Percentiles rank a stretch among this genome's conserved stretches.
Evolutionary conservation across 2,329 filamentous ascomycete genomes (phyloP).

Genomic region (Clonostachys byssicola): DNA sequence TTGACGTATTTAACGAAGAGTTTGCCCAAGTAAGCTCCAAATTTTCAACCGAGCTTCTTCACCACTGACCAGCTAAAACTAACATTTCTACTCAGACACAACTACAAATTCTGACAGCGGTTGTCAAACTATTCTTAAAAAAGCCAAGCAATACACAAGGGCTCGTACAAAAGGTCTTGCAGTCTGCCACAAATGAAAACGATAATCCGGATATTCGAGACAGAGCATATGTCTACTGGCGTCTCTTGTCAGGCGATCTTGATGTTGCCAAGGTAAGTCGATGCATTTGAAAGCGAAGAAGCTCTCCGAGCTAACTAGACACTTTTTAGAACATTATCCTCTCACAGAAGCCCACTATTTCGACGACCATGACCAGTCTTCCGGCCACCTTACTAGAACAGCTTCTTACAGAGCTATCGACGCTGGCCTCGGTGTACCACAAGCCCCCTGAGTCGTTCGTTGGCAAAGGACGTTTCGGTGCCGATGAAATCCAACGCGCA

Average conservation of each 20-base stretch:
- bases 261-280: constrained; percentile 76
- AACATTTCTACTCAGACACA: constrained; percentile 63
- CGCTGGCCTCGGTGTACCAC: constrained; percentile 95
- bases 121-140: constrained; percentile 96
- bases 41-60: neutral
- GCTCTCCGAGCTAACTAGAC: neutral
- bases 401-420: constrained; percentile 88
- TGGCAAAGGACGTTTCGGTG: constrained; percentile 88
- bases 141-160: constrained; percentile 89
- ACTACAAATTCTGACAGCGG: constrained; percentile 92
- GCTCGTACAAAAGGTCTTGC: constrained; percentile 90
- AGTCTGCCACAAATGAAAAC: constrained; percentile 87
- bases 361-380: constrained; percentile 87
- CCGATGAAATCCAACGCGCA: constrained; percentile 89
- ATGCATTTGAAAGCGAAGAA: neutral
- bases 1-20: constrained; percentile 92
- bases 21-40: constrained; percentile 74
- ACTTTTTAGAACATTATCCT: constrained; percentile 70
- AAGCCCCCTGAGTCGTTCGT: constrained; percentile 98
- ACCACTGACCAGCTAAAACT: neutral
- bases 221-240: constrained; percentile 97
- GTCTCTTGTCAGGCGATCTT: constrained; percentile 86
- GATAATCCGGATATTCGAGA: constrained; percentile 98
- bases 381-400: constrained; percentile 81
- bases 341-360: constrained; percentile 90